A percentile compares a stretch with the other conserved stretches of the same genome.
phyloP scores from a whole-genome alignment of 345 rosid genomes.

The Brassica incana region DNA sequence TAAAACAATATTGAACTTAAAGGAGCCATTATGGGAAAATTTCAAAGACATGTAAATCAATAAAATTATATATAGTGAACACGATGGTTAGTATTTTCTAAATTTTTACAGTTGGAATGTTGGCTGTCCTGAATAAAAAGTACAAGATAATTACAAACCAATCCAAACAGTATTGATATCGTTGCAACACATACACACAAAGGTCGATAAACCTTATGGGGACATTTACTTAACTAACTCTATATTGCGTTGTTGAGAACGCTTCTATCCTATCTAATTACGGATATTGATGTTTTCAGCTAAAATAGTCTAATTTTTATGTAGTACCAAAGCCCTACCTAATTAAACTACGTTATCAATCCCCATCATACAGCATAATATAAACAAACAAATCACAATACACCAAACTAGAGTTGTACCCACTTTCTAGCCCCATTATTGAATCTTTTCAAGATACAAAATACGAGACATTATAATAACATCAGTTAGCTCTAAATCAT shows the following conservation, averaged over 20 bases:
- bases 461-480: neutral
- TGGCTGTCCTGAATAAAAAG: neutral
- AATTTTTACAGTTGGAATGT: neutral
- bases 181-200: neutral
- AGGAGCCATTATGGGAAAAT: too few species aligned
- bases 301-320: too few species aligned
- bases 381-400: constrained; percentile 6
- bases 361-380: constrained; percentile 5
- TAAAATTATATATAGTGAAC: neutral
- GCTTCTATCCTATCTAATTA: too few species aligned
- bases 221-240: neutral
- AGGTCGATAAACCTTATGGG: constrained; percentile 1
- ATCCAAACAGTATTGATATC: neutral
- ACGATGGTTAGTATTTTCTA: neutral
- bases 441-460: neutral
- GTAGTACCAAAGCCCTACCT: too few species aligned
- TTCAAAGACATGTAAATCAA: neutral
- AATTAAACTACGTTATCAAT: constrained; percentile 13
- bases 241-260: too few species aligned
- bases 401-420: constrained; percentile 14
- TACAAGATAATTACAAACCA: neutral
- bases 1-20: too few species aligned
- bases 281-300: too few species aligned
- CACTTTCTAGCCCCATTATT: constrained; percentile 7
- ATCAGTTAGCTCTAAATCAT: constrained; percentile 1